Conservation (phyloP, 2,329 filamentous ascomycete species). For the Hymenoscyphus fraxineus region DNA sequence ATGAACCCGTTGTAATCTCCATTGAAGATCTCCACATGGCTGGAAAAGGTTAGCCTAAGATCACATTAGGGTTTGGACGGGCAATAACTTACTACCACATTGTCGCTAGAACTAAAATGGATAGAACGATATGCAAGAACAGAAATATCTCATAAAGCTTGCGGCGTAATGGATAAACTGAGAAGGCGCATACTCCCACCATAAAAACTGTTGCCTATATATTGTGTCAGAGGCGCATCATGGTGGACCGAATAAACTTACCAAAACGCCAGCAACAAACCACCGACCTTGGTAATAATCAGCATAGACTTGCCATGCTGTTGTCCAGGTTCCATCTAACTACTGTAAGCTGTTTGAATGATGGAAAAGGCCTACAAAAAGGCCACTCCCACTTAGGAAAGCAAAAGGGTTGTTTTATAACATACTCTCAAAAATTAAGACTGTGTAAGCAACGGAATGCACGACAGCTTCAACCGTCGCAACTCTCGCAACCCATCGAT, state of each 20-base stretch:
- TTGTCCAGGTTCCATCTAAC: not conserved
- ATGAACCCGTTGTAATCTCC: slow-evolving; percentile 49
- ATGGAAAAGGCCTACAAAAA: not conserved
- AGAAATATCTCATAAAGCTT: slow-evolving; percentile 48
- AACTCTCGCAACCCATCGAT: slow-evolving; percentile 62
- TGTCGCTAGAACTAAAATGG: slow-evolving; percentile 44
- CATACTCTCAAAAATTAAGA: slow-evolving; percentile 35
- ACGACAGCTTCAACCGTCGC: slow-evolving; percentile 59
- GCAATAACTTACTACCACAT: slow-evolving; percentile 15
- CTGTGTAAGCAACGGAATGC: slow-evolving; percentile 58
- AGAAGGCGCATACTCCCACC: slow-evolving; percentile 42
- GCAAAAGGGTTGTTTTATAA: slow-evolving; percentile 21
- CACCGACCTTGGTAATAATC: not conserved
- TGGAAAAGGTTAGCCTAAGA: not conserved
- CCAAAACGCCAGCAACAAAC: slow-evolving; percentile 5
- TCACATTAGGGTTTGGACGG: not conserved
- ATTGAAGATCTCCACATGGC: slow-evolving; percentile 43
- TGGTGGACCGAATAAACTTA: not conserved
- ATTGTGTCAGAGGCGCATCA: not conserved
- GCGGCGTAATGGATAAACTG: slow-evolving; percentile 36
- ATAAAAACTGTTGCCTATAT: slow-evolving; percentile 38
- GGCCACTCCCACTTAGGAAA: not conserved
- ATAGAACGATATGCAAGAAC: slow-evolving; percentile 48
- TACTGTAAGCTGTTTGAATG: not conserved
- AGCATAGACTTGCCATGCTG: not conserved